Evolutionary conservation across 768 basidiomycete genomes (phyloP).

Genomic region (Mycena capillaripes): DNA sequence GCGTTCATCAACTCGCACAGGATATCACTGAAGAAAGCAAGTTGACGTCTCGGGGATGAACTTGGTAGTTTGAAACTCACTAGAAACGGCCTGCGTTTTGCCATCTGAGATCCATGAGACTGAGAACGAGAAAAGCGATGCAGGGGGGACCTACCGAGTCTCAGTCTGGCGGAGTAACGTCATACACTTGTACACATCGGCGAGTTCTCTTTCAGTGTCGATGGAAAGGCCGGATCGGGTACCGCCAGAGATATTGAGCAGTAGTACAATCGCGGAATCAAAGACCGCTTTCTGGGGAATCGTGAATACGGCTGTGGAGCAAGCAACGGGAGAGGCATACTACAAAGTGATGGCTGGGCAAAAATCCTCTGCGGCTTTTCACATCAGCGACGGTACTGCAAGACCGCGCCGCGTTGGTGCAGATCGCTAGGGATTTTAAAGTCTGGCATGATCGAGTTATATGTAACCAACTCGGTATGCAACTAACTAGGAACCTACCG

Average conservation of each 20-base stretch:
- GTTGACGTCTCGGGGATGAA: neutral
- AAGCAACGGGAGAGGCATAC: neutral
- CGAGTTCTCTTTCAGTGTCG: constrained; percentile 50
- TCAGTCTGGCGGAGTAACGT: constrained; percentile 14
- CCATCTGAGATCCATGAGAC: constrained; percentile 7
- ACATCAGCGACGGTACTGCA: constrained; percentile 69
- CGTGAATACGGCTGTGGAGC: neutral
- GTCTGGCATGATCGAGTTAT: constrained; percentile 1
- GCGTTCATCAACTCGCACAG: constrained; percentile 25
- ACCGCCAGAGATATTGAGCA: constrained; percentile 58
- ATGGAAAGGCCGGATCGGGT: constrained; percentile 43
- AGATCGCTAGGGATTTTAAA: constrained; percentile 70
- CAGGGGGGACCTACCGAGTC: constrained; percentile 9
- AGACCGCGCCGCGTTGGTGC: constrained; percentile 74
- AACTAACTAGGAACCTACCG: neutral
- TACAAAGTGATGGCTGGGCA: constrained; percentile 30
- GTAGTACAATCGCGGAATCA: constrained; percentile 58
- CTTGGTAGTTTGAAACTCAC: neutral
- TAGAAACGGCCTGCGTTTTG: constrained; percentile 32
- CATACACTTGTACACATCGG: constrained; percentile 58
- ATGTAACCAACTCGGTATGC: neutral
- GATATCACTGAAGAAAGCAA: constrained; percentile 23
- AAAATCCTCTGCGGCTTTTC: constrained; percentile 46
- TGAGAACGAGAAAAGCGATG: neutral
- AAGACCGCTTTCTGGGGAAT: constrained; percentile 48